Conservation (phyloP, 2,329 filamentous ascomycete species). For the Nemania diffusa region DNA sequence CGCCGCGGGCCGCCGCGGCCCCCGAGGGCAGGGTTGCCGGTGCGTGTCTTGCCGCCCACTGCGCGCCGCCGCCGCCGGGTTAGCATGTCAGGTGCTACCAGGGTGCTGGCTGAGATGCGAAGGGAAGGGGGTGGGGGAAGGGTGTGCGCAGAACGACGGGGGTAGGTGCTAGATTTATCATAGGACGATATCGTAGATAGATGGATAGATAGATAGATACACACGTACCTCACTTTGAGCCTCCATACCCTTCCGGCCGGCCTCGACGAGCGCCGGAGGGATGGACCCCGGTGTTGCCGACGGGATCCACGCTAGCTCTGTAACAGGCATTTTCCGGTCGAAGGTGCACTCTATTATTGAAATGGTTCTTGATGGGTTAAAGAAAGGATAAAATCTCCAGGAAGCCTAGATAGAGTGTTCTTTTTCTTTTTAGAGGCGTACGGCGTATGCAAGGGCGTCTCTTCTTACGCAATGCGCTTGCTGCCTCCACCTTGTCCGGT, state of each 20-base stretch:
- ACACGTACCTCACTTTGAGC: slow-evolving; percentile 35
- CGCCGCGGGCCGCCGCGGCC: slow-evolving; percentile 35
- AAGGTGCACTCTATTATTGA: neutral
- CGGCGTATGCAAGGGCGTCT: neutral
- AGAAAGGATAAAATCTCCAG: neutral
- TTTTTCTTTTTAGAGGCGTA: neutral
- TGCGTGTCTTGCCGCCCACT: slow-evolving; percentile 33
- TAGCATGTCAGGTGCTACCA: too few relatives aligned
- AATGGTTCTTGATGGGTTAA: too few relatives aligned
- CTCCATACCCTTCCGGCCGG: slow-evolving; percentile 21
- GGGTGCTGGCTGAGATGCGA: too few relatives aligned
- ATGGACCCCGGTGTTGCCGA: slow-evolving; percentile 34
- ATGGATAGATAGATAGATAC: neutral
- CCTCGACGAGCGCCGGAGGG: slow-evolving; percentile 24
- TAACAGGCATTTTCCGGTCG: slow-evolving; percentile 35
- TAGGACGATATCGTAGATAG: neutral
- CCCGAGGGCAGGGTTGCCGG: slow-evolving; percentile 22
- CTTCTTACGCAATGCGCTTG: slow-evolving; percentile 25
- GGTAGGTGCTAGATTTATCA: neutral
- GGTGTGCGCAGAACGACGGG: too few relatives aligned
- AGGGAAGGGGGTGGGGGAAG: too few relatives aligned
- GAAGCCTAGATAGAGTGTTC: neutral
- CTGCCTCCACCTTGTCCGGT: slow-evolving; percentile 19
- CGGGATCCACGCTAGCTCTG: slow-evolving; percentile 39
- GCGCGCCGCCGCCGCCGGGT: neutral